Conservation (phyloP, 345 rosid species). For the Bruguiera gymnorhiza region DNA sequence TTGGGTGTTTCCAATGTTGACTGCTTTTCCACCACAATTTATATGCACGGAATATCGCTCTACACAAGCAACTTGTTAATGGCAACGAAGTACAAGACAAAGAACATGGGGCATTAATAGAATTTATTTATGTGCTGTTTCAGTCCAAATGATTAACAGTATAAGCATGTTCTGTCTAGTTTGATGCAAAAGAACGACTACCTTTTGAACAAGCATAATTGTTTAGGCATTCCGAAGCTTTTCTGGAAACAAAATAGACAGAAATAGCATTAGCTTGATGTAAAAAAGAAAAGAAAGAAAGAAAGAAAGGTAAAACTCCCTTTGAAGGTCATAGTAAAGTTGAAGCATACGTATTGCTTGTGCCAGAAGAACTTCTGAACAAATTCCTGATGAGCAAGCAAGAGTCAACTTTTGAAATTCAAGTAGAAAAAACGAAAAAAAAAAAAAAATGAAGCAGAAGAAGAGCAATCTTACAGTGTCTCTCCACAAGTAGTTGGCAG, state of each 20-base stretch:
- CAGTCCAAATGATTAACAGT: neutral
- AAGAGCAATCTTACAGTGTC: constrained; percentile 7
- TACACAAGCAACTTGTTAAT: neutral
- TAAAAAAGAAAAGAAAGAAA: neutral
- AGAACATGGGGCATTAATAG: too few species aligned
- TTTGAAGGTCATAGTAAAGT: neutral
- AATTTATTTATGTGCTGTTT: too few species aligned
- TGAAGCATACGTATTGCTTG: constrained; percentile 14
- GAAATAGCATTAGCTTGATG: too few species aligned
- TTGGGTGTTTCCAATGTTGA: constrained; percentile 3
- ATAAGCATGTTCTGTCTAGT: neutral
- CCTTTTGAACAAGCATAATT: constrained; percentile 13
- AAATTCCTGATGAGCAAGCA: constrained; percentile 10
- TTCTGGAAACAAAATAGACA: neutral
- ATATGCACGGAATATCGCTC: constrained; percentile 14
- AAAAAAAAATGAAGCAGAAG: neutral
- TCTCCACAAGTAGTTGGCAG: constrained; percentile 9
- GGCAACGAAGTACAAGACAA: neutral
- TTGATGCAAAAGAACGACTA: constrained; percentile 4
- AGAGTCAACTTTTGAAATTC: neutral
- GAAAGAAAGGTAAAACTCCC: neutral
- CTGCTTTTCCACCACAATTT: constrained; percentile 16
- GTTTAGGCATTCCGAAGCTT: constrained; percentile 10
- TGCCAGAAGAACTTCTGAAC: constrained; percentile 17
- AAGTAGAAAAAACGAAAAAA: neutral